Conservation (phyloP, 1,284 basidiomycete species). For the Calocybe gambosa region DNA sequence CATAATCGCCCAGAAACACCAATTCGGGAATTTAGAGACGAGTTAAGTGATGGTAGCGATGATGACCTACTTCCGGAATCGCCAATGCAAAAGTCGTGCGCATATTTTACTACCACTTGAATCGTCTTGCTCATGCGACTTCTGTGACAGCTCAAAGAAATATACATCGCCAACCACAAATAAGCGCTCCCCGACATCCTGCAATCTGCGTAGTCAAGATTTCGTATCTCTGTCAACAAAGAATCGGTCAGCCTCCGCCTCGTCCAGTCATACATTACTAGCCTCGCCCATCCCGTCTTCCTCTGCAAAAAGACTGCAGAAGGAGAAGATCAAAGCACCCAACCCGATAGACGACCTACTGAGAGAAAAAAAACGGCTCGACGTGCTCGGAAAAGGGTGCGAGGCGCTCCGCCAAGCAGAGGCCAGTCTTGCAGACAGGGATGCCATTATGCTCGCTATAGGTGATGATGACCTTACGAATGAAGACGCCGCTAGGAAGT, state of each 20-base stretch:
- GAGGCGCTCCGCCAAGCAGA: constrained; percentile 42
- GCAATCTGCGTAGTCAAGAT: constrained; percentile 8
- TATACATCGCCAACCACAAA: neutral
- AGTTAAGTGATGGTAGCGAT: constrained; percentile 45
- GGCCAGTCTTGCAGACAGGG: constrained; percentile 25
- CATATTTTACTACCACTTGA: neutral
- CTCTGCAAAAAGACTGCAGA: constrained; percentile 1
- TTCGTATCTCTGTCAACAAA: constrained; percentile 6
- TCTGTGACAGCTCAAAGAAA: neutral
- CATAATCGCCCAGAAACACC: constrained; percentile 38
- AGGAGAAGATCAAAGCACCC: constrained; percentile 9
- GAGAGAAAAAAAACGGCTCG: constrained; percentile 42
- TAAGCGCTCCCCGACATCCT: constrained; percentile 1
- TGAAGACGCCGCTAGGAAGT: constrained; percentile 33
- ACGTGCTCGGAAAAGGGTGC: constrained; percentile 37
- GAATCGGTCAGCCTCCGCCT: neutral
- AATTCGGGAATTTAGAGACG: constrained; percentile 35
- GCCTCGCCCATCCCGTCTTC: constrained; percentile 2
- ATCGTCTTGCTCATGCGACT: neutral
- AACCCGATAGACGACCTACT: constrained; percentile 52
- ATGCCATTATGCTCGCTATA: constrained; percentile 34
- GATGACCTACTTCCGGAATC: constrained; percentile 33
- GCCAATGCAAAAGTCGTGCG: constrained; percentile 8
- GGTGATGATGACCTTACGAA: constrained; percentile 27
- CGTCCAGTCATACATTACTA: constrained; percentile 3